These are phyloP conservation scores for Tetragonia tetragonoides DNA, from an alignment of 148 eudicot genomes.

Conservation along the genomic window DNA sequence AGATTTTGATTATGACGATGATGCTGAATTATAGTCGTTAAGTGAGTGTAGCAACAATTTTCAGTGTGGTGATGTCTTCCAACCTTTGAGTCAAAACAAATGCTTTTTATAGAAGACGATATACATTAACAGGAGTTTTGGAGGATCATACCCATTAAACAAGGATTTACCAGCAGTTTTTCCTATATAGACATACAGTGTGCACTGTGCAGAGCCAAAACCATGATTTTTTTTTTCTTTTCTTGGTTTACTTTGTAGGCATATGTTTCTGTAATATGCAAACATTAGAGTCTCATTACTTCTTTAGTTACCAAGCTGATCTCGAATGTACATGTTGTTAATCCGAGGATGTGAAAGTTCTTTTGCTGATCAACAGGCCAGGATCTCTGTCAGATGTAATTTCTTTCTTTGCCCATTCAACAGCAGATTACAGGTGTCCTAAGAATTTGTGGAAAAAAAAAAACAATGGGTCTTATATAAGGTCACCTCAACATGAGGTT, in stretches of 20 bases:
- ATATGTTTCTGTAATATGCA: no score
- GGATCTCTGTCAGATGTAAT: no score
- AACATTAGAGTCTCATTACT: no score
- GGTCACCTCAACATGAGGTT: no score
- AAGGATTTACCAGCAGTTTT: conserved; percentile 5
- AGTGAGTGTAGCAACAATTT: not conserved
- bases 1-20: conserved; percentile 92
- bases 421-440: no score
- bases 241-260: not conserved
- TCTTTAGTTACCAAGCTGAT: no score
- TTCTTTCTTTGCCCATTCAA: no score
- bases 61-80: not conserved
- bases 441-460: no score
- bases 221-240: not conserved
- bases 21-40: conserved; percentile 47
- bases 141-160: not conserved
- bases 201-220: not conserved
- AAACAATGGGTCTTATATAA: no score
- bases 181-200: not conserved
- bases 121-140: not conserved
- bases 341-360: no score
- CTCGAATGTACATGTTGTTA: no score
- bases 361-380: no score
- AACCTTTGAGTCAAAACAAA: not conserved
- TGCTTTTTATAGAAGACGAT: not conserved